Evolutionary conservation across 2,329 filamentous ascomycete genomes (phyloP).

Genomic region (Blastomyces emzantsi): DNA sequence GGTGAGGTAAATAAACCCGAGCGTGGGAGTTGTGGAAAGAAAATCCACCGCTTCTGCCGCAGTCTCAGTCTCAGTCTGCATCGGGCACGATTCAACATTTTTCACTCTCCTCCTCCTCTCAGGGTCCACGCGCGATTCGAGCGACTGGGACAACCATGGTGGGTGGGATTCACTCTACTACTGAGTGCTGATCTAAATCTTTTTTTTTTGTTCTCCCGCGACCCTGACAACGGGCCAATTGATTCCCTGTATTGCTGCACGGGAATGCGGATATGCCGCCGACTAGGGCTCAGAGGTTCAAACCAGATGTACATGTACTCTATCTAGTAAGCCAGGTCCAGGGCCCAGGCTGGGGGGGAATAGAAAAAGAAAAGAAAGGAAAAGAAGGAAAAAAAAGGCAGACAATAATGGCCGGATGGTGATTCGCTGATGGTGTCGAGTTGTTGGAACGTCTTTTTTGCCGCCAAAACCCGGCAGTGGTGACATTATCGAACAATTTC

Average conservation of each 20-base stretch:
- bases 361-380: not conserved
- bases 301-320: too few relatives aligned
- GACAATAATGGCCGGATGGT: not conserved
- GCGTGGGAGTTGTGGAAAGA: too few relatives aligned
- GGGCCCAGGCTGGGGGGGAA: not conserved
- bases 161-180: not conserved
- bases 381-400: not conserved
- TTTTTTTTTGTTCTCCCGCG: not conserved
- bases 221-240: slow-evolving; percentile 2
- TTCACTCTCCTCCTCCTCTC: not conserved
- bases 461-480: not conserved
- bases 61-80: too few relatives aligned
- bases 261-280: not conserved
- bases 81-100: too few relatives aligned
- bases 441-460: too few relatives aligned
- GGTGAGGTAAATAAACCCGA: not conserved
- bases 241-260: not conserved
- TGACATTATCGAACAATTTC: not conserved
- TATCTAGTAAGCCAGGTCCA: too few relatives aligned
- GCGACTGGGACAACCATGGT: not conserved
- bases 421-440: not conserved
- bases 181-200: not conserved
- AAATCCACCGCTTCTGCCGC: too few relatives aligned
- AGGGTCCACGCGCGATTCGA: not conserved
- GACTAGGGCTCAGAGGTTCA: not conserved